A percentile compares a stretch with the other conserved stretches of the same genome.
phyloP scores from a whole-genome alignment of 2,329 filamentous ascomycete species.

The Hypoxylon sp. region DNA sequence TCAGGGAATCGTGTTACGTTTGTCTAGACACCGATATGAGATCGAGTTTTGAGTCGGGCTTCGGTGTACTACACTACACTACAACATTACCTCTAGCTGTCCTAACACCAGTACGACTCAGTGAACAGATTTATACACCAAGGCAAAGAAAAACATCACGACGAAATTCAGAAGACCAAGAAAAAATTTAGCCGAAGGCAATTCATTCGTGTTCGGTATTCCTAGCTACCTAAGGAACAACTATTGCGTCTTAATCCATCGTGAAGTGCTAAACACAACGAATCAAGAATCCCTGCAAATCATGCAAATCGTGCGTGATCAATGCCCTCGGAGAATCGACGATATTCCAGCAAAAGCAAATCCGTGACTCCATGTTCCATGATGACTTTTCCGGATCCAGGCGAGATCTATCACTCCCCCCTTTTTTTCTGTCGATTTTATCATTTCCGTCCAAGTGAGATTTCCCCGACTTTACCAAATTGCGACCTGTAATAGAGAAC shows the following conservation, averaged over 20 bases:
- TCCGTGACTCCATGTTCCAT: slow-evolving; percentile 45
- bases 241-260: slow-evolving; percentile 21
- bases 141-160: background rate
- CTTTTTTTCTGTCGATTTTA: slow-evolving; percentile 34
- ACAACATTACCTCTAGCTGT: background rate
- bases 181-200: slow-evolving; percentile 7
- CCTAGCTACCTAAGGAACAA: slow-evolving; percentile 12
- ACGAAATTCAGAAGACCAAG: background rate
- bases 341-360: slow-evolving; percentile 46
- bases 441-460: slow-evolving; percentile 37
- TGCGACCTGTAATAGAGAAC: slow-evolving; percentile 29
- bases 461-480: slow-evolving; percentile 40
- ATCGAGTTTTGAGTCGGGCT: background rate
- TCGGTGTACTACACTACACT: background rate
- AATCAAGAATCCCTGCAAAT: slow-evolving; percentile 26
- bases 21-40: background rate
- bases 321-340: slow-evolving; percentile 27
- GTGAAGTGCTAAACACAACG: slow-evolving; percentile 23
- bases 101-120: background rate
- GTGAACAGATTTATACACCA: background rate
- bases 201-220: slow-evolving; percentile 34
- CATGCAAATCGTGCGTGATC: slow-evolving; percentile 26
- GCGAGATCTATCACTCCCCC: slow-evolving; percentile 19
- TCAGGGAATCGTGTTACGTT: background rate
- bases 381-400: slow-evolving; percentile 43